Evolutionary conservation across 371 early-diverging fungal genomes (phyloP).

Genomic region (Capillidium rhysosporum): DNA sequence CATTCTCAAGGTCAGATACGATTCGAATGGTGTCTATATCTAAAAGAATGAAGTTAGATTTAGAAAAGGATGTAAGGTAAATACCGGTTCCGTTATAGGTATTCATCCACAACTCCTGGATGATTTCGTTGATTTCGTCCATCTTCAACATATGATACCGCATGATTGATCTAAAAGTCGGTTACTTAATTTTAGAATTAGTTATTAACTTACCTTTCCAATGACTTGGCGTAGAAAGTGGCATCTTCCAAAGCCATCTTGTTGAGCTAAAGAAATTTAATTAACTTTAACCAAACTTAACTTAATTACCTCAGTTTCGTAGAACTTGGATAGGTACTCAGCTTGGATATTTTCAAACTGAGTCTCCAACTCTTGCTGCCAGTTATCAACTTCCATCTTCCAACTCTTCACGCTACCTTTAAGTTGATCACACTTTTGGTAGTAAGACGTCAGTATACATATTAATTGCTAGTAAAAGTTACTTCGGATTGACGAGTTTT

Average conservation of each 20-base stretch:
- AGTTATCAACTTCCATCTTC: constrained; percentile 34
- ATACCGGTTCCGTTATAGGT: constrained; percentile 93
- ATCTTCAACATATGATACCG: constrained; percentile 91
- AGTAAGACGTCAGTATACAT: no score
- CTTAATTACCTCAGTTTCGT: constrained; percentile 28
- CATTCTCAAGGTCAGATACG: constrained; percentile 60
- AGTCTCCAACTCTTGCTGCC: constrained; percentile 35
- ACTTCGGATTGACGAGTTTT: no score
- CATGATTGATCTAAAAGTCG: constrained; percentile 60
- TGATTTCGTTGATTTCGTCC: constrained; percentile 93
- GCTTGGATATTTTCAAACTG: constrained; percentile 64
- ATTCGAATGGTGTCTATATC: constrained; percentile 95
- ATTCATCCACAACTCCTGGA: constrained; percentile 91
- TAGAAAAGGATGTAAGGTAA: constrained; percentile 10
- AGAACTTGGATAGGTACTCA: constrained; percentile 16
- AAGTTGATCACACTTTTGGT: constrained; percentile 36
- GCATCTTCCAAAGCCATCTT: constrained; percentile 65
- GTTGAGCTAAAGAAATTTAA: constrained; percentile 26
- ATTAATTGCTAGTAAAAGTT: no score
- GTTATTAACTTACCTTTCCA: constrained; percentile 39
- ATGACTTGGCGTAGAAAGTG: constrained; percentile 63
- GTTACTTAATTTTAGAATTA: neutral
- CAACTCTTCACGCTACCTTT: constrained; percentile 77
- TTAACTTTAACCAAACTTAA: no score
- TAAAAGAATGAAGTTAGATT: constrained; percentile 8